Conservation (phyloP, 768 basidiomycete genomes). For the Russula lepida region DNA sequence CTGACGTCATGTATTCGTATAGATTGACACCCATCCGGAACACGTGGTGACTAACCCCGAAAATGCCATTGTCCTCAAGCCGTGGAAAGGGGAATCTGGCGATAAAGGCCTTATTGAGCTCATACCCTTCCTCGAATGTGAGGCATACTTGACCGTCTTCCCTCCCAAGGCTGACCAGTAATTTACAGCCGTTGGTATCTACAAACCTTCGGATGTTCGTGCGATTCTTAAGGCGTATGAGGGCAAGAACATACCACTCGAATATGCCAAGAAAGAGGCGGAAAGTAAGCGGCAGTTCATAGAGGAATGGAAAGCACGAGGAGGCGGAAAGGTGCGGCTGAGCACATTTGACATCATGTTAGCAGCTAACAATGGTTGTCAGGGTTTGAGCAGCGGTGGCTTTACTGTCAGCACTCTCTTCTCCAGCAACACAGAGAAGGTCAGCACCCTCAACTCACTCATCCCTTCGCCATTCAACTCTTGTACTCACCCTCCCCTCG, state of each 20-base stretch:
- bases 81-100: constrained; percentile 77
- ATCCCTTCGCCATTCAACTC: neutral
- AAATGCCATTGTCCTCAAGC: constrained; percentile 74
- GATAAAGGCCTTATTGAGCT: constrained; percentile 77
- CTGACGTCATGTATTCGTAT: constrained; percentile 68
- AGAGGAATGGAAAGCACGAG: constrained; percentile 66
- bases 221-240: constrained; percentile 78
- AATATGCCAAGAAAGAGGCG: constrained; percentile 84
- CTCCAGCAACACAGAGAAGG: constrained; percentile 28
- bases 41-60: constrained; percentile 77
- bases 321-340: constrained; percentile 16
- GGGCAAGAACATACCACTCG: constrained; percentile 81
- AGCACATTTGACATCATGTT: neutral
- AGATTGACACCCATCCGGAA: constrained; percentile 78
- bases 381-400: constrained; percentile 31
- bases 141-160: constrained; percentile 16
- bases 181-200: constrained; percentile 78
- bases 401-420: constrained; percentile 43
- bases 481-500: neutral
- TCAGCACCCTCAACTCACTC: constrained; percentile 14
- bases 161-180: neutral
- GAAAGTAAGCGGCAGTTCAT: constrained; percentile 70
- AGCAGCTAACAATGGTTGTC: constrained; percentile 21
- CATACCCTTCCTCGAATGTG: constrained; percentile 95
- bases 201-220: constrained; percentile 79